Conservation (phyloP, 805 yeast species). For the Suhomyces emberorum region DNA sequence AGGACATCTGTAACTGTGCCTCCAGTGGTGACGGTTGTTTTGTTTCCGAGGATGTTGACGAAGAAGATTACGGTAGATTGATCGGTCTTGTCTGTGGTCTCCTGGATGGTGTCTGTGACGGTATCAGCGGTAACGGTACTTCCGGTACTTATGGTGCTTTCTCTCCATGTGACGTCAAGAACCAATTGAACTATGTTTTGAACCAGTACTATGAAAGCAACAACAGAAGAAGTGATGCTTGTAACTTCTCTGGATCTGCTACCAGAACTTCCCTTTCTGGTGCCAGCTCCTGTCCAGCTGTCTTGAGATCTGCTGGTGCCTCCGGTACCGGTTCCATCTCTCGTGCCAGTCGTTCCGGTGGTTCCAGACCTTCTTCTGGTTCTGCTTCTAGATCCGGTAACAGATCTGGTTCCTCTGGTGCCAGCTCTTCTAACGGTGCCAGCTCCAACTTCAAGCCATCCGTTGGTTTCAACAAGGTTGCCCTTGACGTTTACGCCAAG, state of each 20-base stretch:
- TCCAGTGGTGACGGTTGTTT: constrained; percentile 33
- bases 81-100: constrained; percentile 31
- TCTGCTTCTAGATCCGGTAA: constrained; percentile 15
- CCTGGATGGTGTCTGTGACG: constrained; percentile 35
- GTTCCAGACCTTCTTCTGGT: constrained; percentile 26
- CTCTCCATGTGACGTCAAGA: constrained; percentile 36
- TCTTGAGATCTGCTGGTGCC: constrained; percentile 63
- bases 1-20: constrained; percentile 36
- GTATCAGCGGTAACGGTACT: constrained; percentile 36
- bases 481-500: constrained; percentile 17
- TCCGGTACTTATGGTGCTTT: constrained; percentile 40
- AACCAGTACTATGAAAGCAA: constrained; percentile 36
- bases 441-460: constrained; percentile 18
- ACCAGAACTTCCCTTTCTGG: constrained; percentile 45
- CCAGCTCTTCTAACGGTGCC: constrained; percentile 13
- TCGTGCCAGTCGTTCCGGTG: constrained; percentile 28
- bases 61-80: constrained; percentile 33
- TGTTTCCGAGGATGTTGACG: constrained; percentile 23
- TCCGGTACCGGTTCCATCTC: constrained; percentile 55
- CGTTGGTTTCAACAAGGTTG: constrained; percentile 14
- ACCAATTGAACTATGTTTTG: constrained; percentile 37
- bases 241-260: constrained; percentile 41
- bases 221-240: constrained; percentile 25
- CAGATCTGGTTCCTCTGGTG: constrained; percentile 5
- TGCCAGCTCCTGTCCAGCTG: constrained; percentile 53